Evolutionary conservation across 352 stramenopile genomes (phyloP).

Genomic region (Phytophthora constricta): DNA sequence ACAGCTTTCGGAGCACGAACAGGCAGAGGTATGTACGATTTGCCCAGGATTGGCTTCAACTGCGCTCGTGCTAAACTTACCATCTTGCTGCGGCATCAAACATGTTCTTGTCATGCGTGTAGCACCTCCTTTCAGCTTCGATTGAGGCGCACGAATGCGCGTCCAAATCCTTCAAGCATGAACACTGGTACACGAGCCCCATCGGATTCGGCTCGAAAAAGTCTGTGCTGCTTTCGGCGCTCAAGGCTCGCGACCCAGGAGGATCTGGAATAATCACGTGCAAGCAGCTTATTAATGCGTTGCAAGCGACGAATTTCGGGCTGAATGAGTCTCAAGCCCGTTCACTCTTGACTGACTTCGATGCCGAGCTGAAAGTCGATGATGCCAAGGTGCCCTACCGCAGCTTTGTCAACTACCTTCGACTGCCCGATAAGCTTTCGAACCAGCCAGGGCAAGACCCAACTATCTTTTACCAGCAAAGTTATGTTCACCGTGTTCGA

Average conservation of each 20-base stretch:
- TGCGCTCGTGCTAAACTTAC: background rate
- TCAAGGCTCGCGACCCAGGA: conserved; percentile 47
- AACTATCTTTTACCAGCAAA: conserved; percentile 53
- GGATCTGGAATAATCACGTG: conserved; percentile 46
- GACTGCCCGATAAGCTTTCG: conserved; percentile 19
- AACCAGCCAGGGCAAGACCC: conserved; percentile 35
- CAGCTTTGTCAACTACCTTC: conserved; percentile 50
- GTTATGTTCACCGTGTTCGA: conserved; percentile 53
- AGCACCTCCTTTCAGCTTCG: conserved; percentile 21
- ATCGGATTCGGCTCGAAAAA: conserved; percentile 53
- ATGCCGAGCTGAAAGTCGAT: conserved; percentile 26
- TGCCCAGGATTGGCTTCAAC: conserved; percentile 1
- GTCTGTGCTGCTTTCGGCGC: conserved; percentile 50
- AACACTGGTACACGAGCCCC: conserved; percentile 61
- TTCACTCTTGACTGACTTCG: conserved; percentile 42
- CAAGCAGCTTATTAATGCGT: conserved; percentile 37
- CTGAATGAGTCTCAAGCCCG: conserved; percentile 43
- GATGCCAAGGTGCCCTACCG: conserved; percentile 46
- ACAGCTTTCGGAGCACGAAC: conserved; percentile 21
- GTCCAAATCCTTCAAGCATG: conserved; percentile 68
- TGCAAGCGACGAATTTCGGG: conserved; percentile 45
- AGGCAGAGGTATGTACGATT: conserved; percentile 28
- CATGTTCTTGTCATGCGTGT: background rate
- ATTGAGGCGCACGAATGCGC: conserved; percentile 31
- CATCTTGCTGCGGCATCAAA: too few species aligned